Conservation (phyloP, 176 grass and related monocot genomes). For the Lolium multiflorum region DNA sequence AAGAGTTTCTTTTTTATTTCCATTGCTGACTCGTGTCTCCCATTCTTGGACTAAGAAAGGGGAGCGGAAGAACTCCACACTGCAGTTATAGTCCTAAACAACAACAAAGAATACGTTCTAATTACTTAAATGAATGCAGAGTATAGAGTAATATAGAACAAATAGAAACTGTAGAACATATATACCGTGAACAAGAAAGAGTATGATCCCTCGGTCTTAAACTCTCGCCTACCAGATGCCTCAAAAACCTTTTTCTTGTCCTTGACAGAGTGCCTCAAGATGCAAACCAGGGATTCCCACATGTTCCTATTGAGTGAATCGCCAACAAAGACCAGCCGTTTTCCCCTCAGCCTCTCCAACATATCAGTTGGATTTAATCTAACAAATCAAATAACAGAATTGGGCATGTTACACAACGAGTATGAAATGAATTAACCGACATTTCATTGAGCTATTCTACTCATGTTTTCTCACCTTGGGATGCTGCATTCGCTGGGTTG, state of each 20-base stretch:
- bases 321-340: conserved; percentile 78
- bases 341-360: conserved; percentile 85
- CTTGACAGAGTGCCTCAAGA: conserved; percentile 71
- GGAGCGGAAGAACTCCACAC: conserved; percentile 89
- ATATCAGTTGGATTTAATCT: conserved; percentile 84
- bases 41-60: conserved; percentile 95
- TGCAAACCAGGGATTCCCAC: conserved; percentile 97
- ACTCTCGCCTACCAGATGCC: conserved; percentile 75
- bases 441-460: conserved; percentile 15
- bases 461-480: conserved; percentile 64
- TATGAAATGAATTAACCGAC: conserved; percentile 21
- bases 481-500: conserved; percentile 72
- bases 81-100: conserved; percentile 87
- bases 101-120: conserved; percentile 5
- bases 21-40: conserved; percentile 58
- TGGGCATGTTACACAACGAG: conserved; percentile 26
- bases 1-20: conserved; percentile 86
- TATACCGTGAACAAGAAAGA: conserved; percentile 88
- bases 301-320: conserved; percentile 97
- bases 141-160: conserved; percentile 21
- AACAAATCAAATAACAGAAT: conserved; percentile 26
- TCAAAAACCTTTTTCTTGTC: conserved; percentile 93
- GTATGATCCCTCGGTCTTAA: conserved; percentile 81
- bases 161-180: conserved; percentile 22
- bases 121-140: conserved; percentile 10